A percentile compares a stretch with the other conserved stretches of the same genome.
These are phyloP conservation scores for Malassezia obtusa DNA, from an alignment of 1,284 basidiomycete genomes.

Conservation along the genomic window DNA sequence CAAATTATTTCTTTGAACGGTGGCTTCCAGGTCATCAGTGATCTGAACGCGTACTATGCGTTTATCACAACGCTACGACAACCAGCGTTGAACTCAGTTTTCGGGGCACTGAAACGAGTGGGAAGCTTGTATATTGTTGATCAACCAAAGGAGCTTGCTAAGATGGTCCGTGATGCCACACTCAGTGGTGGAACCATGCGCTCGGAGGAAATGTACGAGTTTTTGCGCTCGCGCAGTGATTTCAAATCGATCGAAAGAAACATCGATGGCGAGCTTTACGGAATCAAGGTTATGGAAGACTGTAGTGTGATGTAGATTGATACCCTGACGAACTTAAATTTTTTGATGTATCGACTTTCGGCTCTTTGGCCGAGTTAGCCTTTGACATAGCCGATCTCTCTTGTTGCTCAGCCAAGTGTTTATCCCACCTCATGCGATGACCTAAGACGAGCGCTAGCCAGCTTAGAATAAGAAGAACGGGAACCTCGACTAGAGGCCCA, in stretches of 20 bases:
- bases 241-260: slow-evolving; percentile 40
- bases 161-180: slow-evolving; percentile 86
- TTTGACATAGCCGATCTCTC: neutral
- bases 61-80: slow-evolving; percentile 58
- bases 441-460: slow-evolving; percentile 60
- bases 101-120: slow-evolving; percentile 87
- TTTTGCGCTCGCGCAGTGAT: slow-evolving; percentile 28
- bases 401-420: neutral
- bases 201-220: slow-evolving; percentile 60
- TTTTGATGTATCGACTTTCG: neutral
- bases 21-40: slow-evolving; percentile 89
- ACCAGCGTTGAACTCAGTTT: slow-evolving; percentile 72
- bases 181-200: slow-evolving; percentile 74
- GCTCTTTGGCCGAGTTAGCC: neutral
- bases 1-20: slow-evolving; percentile 89
- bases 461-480: slow-evolving; percentile 63
- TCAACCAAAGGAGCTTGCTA: slow-evolving; percentile 68
- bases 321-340: slow-evolving; percentile 1
- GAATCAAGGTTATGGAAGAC: slow-evolving; percentile 43
- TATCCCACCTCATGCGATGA: slow-evolving; percentile 23
- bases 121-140: slow-evolving; percentile 78
- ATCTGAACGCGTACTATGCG: slow-evolving; percentile 80
- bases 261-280: slow-evolving; percentile 46
- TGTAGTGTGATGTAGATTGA: slow-evolving; percentile 23
- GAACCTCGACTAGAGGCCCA: slow-evolving; percentile 50